These are phyloP conservation scores for Boletus rubroflammeus DNA, from an alignment of 768 basidiomycete genomes.

Conservation along the genomic window DNA sequence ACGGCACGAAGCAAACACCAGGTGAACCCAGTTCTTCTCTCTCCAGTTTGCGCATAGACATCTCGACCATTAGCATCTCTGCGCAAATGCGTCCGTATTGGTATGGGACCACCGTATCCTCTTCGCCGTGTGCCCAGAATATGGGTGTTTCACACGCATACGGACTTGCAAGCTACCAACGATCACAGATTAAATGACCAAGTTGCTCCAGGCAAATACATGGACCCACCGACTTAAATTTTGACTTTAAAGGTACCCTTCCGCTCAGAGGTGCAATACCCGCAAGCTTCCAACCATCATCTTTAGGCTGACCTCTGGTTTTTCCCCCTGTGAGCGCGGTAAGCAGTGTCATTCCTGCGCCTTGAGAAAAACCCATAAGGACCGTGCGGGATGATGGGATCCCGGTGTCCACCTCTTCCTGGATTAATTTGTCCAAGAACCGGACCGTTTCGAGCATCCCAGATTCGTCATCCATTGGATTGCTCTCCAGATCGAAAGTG, in stretches of 20 bases:
- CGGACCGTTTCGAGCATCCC: neutral
- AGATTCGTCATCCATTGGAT: neutral
- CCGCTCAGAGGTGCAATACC: slow-evolving; percentile 1
- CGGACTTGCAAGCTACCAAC: neutral
- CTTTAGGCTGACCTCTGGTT: neutral
- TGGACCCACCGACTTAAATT: neutral
- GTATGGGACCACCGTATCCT: neutral
- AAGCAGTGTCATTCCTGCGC: slow-evolving; percentile 4
- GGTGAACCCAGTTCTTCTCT: neutral
- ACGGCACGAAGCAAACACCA: slow-evolving; percentile 3
- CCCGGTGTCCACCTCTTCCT: neutral
- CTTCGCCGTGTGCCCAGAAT: neutral
- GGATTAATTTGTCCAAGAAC: neutral
- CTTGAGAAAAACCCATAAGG: slow-evolving; percentile 1
- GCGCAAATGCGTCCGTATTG: neutral
- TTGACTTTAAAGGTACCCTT: neutral
- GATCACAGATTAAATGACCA: neutral
- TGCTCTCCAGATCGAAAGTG: neutral
- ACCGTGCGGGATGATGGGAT: neutral
- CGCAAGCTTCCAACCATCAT: neutral
- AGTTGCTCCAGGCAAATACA: neutral
- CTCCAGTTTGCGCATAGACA: neutral
- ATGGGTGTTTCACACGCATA: neutral
- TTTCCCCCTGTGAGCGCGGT: neutral
- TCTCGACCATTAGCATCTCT: neutral